Conservation (phyloP, 177 flowering plant genomes). For the Vitis hybrid region DNA sequence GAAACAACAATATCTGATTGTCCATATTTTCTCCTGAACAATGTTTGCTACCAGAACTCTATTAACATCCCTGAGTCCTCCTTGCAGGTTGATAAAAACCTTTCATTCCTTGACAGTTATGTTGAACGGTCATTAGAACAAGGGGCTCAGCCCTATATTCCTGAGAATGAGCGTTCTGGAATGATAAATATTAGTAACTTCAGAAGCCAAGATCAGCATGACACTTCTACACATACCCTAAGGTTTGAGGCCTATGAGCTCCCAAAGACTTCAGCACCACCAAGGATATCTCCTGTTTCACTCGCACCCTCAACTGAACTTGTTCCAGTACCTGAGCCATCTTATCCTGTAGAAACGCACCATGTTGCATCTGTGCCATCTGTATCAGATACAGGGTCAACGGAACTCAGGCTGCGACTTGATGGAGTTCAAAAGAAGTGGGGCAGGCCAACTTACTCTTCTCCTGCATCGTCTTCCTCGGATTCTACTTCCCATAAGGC, state of each 20-base stretch:
- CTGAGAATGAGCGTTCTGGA: conserved; percentile 75
- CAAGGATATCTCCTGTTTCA: conserved; percentile 33
- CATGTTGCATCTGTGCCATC: conserved; percentile 35
- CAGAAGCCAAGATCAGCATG: conserved; percentile 57
- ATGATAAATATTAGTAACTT: conserved; percentile 41
- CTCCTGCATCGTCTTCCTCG: conserved; percentile 56
- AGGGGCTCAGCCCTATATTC: conserved; percentile 90
- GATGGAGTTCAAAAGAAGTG: conserved; percentile 98
- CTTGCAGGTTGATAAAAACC: conserved; percentile 75
- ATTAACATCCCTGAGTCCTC: not conserved
- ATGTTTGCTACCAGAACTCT: no score
- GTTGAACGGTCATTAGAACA: conserved; percentile 69
- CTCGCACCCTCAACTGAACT: conserved; percentile 56
- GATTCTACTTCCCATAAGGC: conserved; percentile 44
- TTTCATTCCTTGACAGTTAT: conserved; percentile 66
- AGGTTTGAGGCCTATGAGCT: conserved; percentile 98
- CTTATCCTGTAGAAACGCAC: conserved; percentile 43
- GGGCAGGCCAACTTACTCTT: conserved; percentile 79
- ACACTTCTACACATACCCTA: conserved; percentile 62
- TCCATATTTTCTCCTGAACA: not conserved
- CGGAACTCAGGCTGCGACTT: conserved; percentile 70
- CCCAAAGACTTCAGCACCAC: conserved; percentile 67
- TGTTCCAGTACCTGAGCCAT: conserved; percentile 59
- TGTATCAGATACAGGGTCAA: conserved; percentile 37
- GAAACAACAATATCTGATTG: no score